These are phyloP conservation scores for Cyclotella cryptica DNA, from an alignment of 108 stramenopile genomes.

Conservation along the genomic window DNA sequence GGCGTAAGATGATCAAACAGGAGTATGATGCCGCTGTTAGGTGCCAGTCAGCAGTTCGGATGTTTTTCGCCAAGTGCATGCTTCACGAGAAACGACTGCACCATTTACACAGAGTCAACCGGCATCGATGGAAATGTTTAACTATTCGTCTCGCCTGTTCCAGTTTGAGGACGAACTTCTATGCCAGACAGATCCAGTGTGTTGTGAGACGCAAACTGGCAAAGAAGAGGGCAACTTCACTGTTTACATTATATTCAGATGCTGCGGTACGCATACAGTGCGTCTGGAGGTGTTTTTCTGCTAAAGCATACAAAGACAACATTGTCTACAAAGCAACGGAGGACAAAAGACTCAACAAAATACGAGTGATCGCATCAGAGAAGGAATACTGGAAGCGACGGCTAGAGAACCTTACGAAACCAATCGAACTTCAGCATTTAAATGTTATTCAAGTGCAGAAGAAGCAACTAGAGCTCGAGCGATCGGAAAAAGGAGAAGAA, in stretches of 20 bases:
- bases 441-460: conserved; percentile 26
- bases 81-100: conserved; percentile 22
- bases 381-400: conserved; percentile 38
- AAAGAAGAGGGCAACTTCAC: conserved; percentile 4
- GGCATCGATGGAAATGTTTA: conserved; percentile 32
- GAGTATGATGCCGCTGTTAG: conserved; percentile 36
- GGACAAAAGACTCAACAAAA: conserved; percentile 31
- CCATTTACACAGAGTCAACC: conserved; percentile 38
- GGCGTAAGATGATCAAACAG: conserved; percentile 33
- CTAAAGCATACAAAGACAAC: conserved; percentile 6
- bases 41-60: conserved; percentile 50
- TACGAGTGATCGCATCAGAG: conserved; percentile 41
- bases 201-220: conserved; percentile 35
- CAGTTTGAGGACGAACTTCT: conserved; percentile 26
- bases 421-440: conserved; percentile 25
- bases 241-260: conserved; percentile 9
- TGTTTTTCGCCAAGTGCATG: conserved; percentile 42
- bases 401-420: conserved; percentile 27
- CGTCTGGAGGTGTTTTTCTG: conserved; percentile 39
- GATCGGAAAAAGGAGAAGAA: conserved; percentile 22
- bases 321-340: conserved; percentile 24
- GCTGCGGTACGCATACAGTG: conserved; percentile 42
- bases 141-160: conserved; percentile 40
- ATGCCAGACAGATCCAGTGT: conserved; percentile 51
- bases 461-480: conserved; percentile 16